Base-by-base conservation (phyloP, 2,329 filamentous ascomycete species). In the Alternaria panax region DNA sequence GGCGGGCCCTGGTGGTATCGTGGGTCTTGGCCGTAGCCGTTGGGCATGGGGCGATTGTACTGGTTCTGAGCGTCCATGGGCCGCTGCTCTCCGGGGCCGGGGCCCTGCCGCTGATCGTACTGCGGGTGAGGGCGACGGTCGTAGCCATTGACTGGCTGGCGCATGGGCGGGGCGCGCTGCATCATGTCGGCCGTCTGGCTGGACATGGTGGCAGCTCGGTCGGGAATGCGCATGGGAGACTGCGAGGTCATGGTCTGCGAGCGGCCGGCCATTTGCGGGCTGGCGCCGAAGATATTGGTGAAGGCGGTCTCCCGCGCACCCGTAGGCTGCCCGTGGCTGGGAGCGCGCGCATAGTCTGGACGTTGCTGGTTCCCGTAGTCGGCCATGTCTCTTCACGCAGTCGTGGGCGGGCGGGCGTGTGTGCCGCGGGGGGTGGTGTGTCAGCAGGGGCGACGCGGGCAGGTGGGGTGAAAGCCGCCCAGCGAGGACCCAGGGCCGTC, bases 241-340 rank as follows among this genome's bases (percentile, higher is more conserved):
- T 92, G 89, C 56, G 91, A 93, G 65, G 90, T 95, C 93, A 98
- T 97, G 25, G 94, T 97, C 75, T 97, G 93, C 58, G 93, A 96
- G 78, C 95, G 90, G 59, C 94, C 94, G 45, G 92, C 72, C 74
- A 76, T 71, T 62, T 75, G 88, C 46, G 92, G 92, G 65, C 92
- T 93, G 66, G 92, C 89, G 69, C 94, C 95, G 78, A 98, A 99
- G 76, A 98, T 98, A 81, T 94, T 94, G 67, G 91, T 92, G 80
- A 96, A 99, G 67, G 94, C 95, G 69, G 92, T 92, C 87, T 99
- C 93, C 81, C 95, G 90, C 80, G 95, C 92, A 61, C 83, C 69
- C 40, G 84, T 81, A 52, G 84, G 78, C 74, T 83, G 82, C 62
- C 82, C 84, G 75, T 86, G 84, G 63, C 80, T 79, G 59, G 76